Evolutionary conservation across 2,329 filamentous ascomycete species (phyloP).

Genomic region (Ceratocystis huliohia): DNA sequence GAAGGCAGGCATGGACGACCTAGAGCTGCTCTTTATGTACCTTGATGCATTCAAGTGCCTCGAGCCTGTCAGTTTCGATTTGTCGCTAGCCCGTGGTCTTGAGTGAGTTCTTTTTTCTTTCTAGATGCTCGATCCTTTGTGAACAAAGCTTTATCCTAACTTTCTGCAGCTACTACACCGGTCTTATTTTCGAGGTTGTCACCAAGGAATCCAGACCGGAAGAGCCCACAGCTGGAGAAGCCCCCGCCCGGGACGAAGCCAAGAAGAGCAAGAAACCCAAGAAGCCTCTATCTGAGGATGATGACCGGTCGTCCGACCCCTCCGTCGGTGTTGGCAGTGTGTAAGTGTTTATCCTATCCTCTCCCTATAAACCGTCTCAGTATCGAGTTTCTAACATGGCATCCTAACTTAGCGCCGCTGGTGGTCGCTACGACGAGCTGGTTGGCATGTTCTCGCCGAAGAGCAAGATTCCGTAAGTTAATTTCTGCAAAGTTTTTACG

Average conservation of each 20-base stretch:
- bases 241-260: slow-evolving; percentile 29
- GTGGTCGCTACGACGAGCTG: slow-evolving; percentile 82
- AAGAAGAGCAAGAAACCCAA: slow-evolving; percentile 37
- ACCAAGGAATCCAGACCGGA: slow-evolving; percentile 61
- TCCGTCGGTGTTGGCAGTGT: slow-evolving; percentile 74
- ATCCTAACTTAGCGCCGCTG: slow-evolving; percentile 47
- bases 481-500: background rate
- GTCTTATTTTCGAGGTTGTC: slow-evolving; percentile 79
- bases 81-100: slow-evolving; percentile 79
- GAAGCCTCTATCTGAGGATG: slow-evolving; percentile 38
- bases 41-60: slow-evolving; percentile 63
- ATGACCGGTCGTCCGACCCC: slow-evolving; percentile 65
- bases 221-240: slow-evolving; percentile 27
- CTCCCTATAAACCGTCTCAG: background rate
- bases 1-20: slow-evolving; percentile 67
- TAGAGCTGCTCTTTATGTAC: slow-evolving; percentile 70
- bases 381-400: background rate
- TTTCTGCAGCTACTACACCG: slow-evolving; percentile 69
- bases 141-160: slow-evolving; percentile 1
- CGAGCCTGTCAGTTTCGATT: slow-evolving; percentile 71
- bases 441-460: slow-evolving; percentile 89
- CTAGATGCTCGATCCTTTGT: slow-evolving; percentile 25
- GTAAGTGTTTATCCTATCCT: slow-evolving; percentile 7
- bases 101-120: slow-evolving; percentile 40
- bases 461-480: slow-evolving; percentile 53